Evolutionary conservation across 129 eudicot species (phyloP).

Genomic region (Helianthus annuus): DNA sequence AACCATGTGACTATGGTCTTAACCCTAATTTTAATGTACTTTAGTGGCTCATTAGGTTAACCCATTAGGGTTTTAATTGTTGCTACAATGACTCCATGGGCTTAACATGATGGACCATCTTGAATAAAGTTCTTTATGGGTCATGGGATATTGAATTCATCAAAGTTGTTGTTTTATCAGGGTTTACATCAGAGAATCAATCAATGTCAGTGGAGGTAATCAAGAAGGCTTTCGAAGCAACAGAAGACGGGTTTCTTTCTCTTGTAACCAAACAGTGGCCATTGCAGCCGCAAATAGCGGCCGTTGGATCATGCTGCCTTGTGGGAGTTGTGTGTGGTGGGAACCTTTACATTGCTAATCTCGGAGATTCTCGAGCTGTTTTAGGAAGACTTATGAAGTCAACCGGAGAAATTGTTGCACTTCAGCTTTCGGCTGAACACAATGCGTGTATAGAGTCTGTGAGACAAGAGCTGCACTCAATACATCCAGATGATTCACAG

Average conservation of each 20-base stretch:
- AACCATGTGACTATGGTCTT: too few relatives aligned
- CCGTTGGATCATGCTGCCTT: slow-evolving; percentile 95
- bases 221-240: slow-evolving; percentile 86
- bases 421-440: slow-evolving; percentile 95
- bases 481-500: slow-evolving; percentile 85
- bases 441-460: slow-evolving; percentile 80
- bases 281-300: slow-evolving; percentile 83
- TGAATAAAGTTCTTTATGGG: background rate
- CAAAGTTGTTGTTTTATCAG: slow-evolving; percentile 37
- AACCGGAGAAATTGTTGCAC: slow-evolving; percentile 80
- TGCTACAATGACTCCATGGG: background rate
- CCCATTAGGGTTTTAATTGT: too few relatives aligned
- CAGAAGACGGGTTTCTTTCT: slow-evolving; percentile 84
- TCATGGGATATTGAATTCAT: background rate
- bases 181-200: slow-evolving; percentile 79
- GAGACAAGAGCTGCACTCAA: slow-evolving; percentile 78
- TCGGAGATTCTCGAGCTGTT: slow-evolving; percentile 97
- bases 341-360: slow-evolving; percentile 78
- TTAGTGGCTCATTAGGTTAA: too few relatives aligned
- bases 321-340: slow-evolving; percentile 79
- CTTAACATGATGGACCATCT: background rate
- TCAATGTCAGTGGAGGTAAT: slow-evolving; percentile 88
- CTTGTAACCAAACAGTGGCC: slow-evolving; percentile 86
- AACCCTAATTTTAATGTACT: too few relatives aligned
- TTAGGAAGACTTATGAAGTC: slow-evolving; percentile 77